Base-by-base conservation (phyloP, 768 basidiomycete genomes). In the Gyrodon lividus region DNA sequence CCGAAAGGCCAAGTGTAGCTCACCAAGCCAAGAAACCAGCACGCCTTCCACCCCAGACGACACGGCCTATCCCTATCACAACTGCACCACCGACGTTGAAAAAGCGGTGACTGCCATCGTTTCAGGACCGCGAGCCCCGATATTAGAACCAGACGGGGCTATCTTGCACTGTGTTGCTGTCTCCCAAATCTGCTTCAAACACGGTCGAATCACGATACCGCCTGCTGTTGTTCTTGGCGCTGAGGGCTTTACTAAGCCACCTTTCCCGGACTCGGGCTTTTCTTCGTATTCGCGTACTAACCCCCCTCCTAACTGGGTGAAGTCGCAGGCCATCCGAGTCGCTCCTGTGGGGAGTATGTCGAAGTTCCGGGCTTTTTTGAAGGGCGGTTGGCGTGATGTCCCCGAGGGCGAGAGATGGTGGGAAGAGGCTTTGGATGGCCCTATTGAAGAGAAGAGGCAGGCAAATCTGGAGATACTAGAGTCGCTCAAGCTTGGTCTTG, bases 171-270 rank as follows among this genome's bases (percentile, higher is more conserved):
- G 86, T 52, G 62, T 89, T 53, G 73, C 78, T 43, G 69, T 91
- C 50, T 82, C 82, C 23, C 81, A 80, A 47, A 50, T 80, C 20
- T 87, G 85, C 61, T 88, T 82, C 76, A 91, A 90, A 64, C 61
- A 77, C 20, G 83, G 82, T 0, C 78, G 87, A 1, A 84, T 90
- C 54, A 89, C 86, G 17, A 76, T 89, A 48, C 88, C 88, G 2
- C 89, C 89, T 12, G 74, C 75, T 3, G 51, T 91, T 54, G 77
- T 78, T 10, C 66, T 89, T 30, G 84, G 81, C 1, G 57, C 71
- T 1, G 82, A 85, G 52, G 89, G 89, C 0, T 81, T 84, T 57
- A 62, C 62, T 37, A 59, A 62, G 20, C 65, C 71, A 4, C 59
- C 56, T 5, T 20, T 41, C 13, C 19, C 46, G 4, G 54, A 38